These are phyloP conservation scores for Aspergillus sp. DNA, from an alignment of 2,329 filamentous ascomycete species.

Conservation along the genomic window DNA sequence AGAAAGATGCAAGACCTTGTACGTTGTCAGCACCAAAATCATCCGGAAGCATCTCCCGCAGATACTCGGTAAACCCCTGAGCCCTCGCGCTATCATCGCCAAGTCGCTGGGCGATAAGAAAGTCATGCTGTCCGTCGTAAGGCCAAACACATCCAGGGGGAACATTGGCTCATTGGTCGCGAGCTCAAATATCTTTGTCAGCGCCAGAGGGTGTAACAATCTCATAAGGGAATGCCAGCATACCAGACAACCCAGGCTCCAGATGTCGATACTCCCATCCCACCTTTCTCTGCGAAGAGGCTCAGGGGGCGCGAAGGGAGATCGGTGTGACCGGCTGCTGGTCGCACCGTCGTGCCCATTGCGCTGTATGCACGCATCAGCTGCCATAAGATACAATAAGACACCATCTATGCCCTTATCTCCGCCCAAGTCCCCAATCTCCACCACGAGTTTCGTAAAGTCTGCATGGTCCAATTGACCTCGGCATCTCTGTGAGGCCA, in stretches of 20 bases:
- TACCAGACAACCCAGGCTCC: constrained; percentile 24
- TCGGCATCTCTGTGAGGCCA: constrained; percentile 16
- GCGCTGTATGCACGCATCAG: constrained; percentile 2
- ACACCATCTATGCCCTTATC: constrained; percentile 10
- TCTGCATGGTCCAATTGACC: constrained; percentile 14
- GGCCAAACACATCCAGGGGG: constrained; percentile 15
- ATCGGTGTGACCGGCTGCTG: constrained; percentile 15
- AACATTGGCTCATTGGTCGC: constrained; percentile 21
- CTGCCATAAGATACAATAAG: neutral
- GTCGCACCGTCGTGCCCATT: constrained; percentile 7
- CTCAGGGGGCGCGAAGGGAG: constrained; percentile 20
- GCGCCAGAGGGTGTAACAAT: neutral
- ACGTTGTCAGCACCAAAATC: constrained; percentile 15
- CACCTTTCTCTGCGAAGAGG: constrained; percentile 13
- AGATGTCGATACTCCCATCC: constrained; percentile 19
- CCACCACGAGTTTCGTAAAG: constrained; percentile 13
- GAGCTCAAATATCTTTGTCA: constrained; percentile 19
- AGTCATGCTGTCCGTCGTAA: constrained; percentile 11
- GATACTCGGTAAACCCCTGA: constrained; percentile 11
- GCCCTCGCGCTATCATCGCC: neutral
- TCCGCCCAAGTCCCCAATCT: constrained; percentile 23
- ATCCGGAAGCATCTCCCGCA: constrained; percentile 12
- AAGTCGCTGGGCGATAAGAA: constrained; percentile 8
- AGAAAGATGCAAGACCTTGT: constrained; percentile 12
- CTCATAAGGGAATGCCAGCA: constrained; percentile 1